Evolutionary conservation across 2,329 filamentous ascomycete species (phyloP), one percentile per base, ranked within the genome.

Genomic region (Fusarium brachygibbosum): DNA sequence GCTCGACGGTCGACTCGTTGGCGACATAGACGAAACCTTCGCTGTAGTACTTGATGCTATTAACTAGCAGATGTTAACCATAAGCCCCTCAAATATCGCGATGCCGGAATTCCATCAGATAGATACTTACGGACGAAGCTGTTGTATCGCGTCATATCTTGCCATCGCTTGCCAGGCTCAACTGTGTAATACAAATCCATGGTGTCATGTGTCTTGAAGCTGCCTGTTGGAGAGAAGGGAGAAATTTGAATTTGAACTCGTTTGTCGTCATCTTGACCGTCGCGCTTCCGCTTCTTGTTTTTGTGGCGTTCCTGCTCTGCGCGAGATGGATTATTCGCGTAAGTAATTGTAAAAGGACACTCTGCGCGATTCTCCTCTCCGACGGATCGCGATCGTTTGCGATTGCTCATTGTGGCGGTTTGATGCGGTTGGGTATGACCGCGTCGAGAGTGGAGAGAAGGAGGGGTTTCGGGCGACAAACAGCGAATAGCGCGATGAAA

Each of bases 11-110:
- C 5, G 83, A 80, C 63, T 85, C 85, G 74, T 88, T 89, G 64
- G 87, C 86, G 49, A 89, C 85, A 64, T 84, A 88, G 65, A 89
- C 86, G 69, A 86, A 89, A 52, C 85, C 84, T 60, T 87, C 86
- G 74, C 83, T 87, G 60, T 82, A 85, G 70, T 88, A 88, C 68
- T 88, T 88, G 40, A 83, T 80, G 11, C 85, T 82, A 63, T 88
- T 88, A 40, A 88, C 86, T 88, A 60, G 37, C 49, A 46, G 37
- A 54, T 29, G 44, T 60, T 48, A 59, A 63, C 61, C 42, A 58
- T 63, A 57, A 69, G 68, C 54, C 63, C 50, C 55, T 63, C 55
- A 49, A 49, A 42, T 58, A 28, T 49, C 49, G 58, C 42, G 48
- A 52, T 53, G 53, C 17, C n/a, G 19, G 31, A 38, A 55, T 58